These are phyloP conservation scores for Aspergillus tamarii DNA, from an alignment of 2,329 filamentous ascomycete species.

Conservation along the genomic window DNA sequence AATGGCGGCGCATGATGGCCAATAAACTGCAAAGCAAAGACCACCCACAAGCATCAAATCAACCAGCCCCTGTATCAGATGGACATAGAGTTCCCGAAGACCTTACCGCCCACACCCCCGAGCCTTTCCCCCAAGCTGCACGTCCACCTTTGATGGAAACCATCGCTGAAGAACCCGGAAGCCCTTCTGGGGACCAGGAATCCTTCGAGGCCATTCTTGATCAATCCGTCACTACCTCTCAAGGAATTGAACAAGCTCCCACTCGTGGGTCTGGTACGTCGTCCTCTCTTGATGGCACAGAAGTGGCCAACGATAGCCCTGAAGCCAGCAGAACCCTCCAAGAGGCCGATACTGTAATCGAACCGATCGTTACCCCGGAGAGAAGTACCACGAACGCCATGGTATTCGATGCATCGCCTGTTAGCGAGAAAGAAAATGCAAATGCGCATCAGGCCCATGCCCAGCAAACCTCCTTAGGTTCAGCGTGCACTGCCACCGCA, in stretches of 20 bases:
- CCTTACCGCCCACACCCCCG: conserved; percentile 2
- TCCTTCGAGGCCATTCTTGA: not conserved
- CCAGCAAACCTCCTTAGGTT: not conserved
- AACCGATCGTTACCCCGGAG: not conserved
- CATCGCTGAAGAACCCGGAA: conserved; percentile 25
- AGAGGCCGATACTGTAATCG: not conserved
- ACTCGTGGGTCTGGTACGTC: not conserved
- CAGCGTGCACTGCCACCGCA: not conserved
- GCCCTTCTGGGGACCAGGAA: conserved; percentile 5
- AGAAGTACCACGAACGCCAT: not conserved
- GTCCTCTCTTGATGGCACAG: not conserved
- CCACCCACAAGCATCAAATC: not conserved
- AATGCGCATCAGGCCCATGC: not conserved
- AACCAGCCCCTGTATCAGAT: conserved; percentile 2
- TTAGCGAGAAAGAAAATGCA: not conserved
- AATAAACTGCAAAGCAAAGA: conserved; percentile 9
- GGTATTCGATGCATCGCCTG: not conserved
- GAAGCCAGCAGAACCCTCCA: not conserved
- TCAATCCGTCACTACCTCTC: not conserved
- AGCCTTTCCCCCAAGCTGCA: conserved; percentile 11
- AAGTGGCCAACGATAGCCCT: not conserved
- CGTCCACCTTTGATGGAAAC: conserved; percentile 26
- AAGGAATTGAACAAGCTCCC: not conserved
- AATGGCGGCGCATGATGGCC: conserved; percentile 46
- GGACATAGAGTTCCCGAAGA: not conserved